Evolutionary conservation across 352 stramenopile genomes (phyloP).

Genomic region (Pythium insidiosum): DNA sequence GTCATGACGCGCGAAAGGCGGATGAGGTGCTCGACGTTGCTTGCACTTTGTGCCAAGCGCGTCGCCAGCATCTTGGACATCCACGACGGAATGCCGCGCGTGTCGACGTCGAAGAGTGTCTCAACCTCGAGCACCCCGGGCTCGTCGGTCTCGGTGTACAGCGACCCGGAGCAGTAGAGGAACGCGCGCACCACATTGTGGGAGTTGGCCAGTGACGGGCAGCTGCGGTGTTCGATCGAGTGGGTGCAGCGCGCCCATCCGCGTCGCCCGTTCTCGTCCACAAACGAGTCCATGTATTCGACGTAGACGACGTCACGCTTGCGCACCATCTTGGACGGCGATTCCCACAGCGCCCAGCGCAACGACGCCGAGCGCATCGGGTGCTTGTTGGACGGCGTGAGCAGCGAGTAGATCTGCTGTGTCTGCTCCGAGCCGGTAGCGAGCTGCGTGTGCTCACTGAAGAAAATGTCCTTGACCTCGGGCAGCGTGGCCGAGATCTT

Average conservation of each 20-base stretch:
- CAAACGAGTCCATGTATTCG: slow-evolving; percentile 60
- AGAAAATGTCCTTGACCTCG: slow-evolving; percentile 53
- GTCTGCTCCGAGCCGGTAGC: slow-evolving; percentile 56
- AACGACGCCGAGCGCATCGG: slow-evolving; percentile 43
- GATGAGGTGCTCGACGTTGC: slow-evolving; percentile 53
- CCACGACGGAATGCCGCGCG: slow-evolving; percentile 47
- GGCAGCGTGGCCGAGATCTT: slow-evolving; percentile 38
- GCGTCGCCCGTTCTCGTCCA: slow-evolving; percentile 38
- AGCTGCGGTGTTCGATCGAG: slow-evolving; percentile 58
- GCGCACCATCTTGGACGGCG: slow-evolving; percentile 45
- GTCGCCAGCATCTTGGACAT: slow-evolving; percentile 52
- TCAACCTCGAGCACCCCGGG: slow-evolving; percentile 38
- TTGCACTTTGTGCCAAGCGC: slow-evolving; percentile 52
- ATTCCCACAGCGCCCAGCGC: slow-evolving; percentile 61
- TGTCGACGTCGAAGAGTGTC: slow-evolving; percentile 57
- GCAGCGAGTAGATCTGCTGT: slow-evolving; percentile 44
- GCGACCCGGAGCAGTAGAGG: slow-evolving; percentile 46
- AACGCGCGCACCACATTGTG: slow-evolving; percentile 49
- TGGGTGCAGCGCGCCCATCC: slow-evolving; percentile 57
- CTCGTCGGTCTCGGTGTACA: slow-evolving; percentile 51
- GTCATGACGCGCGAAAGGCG: slow-evolving; percentile 43
- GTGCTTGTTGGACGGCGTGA: slow-evolving; percentile 31
- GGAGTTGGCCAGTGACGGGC: slow-evolving; percentile 33
- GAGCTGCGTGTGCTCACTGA: slow-evolving; percentile 46
- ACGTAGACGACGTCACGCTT: slow-evolving; percentile 55